Base-by-base conservation (phyloP, 163 green algal genomes). In the Chlamydomonas reinhardtii region DNA sequence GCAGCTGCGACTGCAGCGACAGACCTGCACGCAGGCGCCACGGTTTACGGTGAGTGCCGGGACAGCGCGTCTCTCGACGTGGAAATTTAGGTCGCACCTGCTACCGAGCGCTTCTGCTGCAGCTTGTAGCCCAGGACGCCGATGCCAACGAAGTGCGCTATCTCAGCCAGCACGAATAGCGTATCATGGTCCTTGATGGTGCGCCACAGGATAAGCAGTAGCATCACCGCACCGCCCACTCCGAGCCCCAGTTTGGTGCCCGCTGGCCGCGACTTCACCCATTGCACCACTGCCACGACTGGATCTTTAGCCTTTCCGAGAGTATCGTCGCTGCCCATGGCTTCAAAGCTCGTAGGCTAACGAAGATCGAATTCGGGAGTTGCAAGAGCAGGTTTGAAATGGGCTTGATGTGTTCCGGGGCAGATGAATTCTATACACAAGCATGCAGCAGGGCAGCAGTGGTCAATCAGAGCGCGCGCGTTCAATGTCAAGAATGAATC, bases 181-280 rank as follows among this genome's bases (percentile, higher is more conserved):
- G 96, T 98, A 91, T 99, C 98, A 82, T 99, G 97, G 88, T 99
- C 97, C 80, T 98, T 96, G 35, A 99, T 96, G 16, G 97, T 95
- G n/a, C 95, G 82, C 93, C 95, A 99, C 24, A 98, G 84, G 22
- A 98, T 75, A 6, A 98, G 61, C 52, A 99, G 89, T 20, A 88
- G 59, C 91, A 96, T 1, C 5, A 98, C 20, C 32, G 86, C 95
- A 48, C 70, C 92, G 4, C 90, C 56, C 19, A 90, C 83, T 32
- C 90, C 88, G 27, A 98, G 80, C 32, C 92, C 78, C 20, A 89
- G 77, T 87, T 96, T 96, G 79, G 98, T 95, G 52, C 89, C 89
- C 17, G 91, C 78, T 12, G 76, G 95, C 35, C 96, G 89, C 17
- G 77, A 86, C 90, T 98, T 97, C 0, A 98, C 48, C 96, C 96